Base-by-base conservation (phyloP, 768 basidiomycete species). In the Termitomyces titanicus region DNA sequence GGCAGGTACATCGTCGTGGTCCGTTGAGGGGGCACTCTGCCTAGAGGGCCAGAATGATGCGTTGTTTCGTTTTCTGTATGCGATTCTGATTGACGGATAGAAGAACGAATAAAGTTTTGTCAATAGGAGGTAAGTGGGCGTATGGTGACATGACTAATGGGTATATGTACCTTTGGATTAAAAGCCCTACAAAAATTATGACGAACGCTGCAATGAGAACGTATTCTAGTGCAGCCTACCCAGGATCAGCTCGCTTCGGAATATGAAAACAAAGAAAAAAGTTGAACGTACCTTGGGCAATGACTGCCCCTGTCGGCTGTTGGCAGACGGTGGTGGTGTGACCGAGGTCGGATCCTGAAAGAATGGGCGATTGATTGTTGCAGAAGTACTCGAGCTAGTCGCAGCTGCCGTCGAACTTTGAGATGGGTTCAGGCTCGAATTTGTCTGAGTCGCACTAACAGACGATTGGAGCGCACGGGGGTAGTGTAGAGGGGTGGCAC, bases 181-280 rank as follows among this genome's bases (percentile, higher is more conserved):
- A 47, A 20, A 68, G 39, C 34, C 60, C 56, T 4, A 22, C 61
- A 25, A 69, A 42, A 9, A 71, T 46, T 0, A 67, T 18, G 9
- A 71, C 37, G 7, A 61, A 67, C 6, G 66, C 60, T 9, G 60
- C 63, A 9, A 70, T 56, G 48, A 73, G 66, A 7, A 69, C 50
- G 40, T 68, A 73, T 61, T 70, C 67, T 17, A 74, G 50, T 8
- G 68, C 63, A 35, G 64, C 46, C 72, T 74, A 34, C 15, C 35
- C 18, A 24, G 3, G 7, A 29, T 31, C 31, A 38, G 11, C 8
- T 50, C 18, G 4, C 7, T 57, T 51, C 11, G 37, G 11, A 22
- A 17, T 25, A 25, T 47, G 5, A 20, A 2, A 11, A 37, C 7
- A 10, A 54, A 10, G 6, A 20, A 25, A 9, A 38, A 50, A 20